These are phyloP conservation scores for Pestalotiopsis sp. DNA, from an alignment of 2,329 filamentous ascomycete species.

Conservation along the genomic window DNA sequence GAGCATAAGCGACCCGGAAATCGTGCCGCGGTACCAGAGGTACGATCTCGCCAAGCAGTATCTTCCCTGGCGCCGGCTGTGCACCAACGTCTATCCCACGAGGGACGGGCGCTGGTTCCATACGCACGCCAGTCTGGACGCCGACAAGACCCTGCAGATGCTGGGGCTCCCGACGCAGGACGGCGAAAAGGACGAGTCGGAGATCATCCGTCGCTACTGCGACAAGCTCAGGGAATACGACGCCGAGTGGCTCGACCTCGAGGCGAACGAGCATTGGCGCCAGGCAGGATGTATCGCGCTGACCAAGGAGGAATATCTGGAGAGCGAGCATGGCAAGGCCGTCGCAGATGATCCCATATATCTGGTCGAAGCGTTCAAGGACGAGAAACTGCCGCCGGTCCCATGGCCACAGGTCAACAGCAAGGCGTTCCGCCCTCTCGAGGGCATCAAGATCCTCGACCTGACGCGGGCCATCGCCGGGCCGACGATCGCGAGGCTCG, in stretches of 20 bases:
- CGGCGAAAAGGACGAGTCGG: constrained; percentile 28
- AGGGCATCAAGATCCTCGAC: constrained; percentile 73
- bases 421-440: constrained; percentile 30
- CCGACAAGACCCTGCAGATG: constrained; percentile 31
- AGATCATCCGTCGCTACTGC: constrained; percentile 25
- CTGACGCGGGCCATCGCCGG: constrained; percentile 76
- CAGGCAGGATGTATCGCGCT: constrained; percentile 34
- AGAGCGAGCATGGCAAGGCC: constrained; percentile 14
- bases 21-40: constrained; percentile 22
- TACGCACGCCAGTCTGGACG: constrained; percentile 33
- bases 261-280: constrained; percentile 33
- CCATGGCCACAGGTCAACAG: constrained; percentile 24
- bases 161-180: constrained; percentile 28
- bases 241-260: constrained; percentile 29
- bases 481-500: constrained; percentile 67
- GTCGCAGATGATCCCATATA: constrained; percentile 28
- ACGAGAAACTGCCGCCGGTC: constrained; percentile 24
- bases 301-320: constrained; percentile 33
- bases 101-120: constrained; percentile 36
- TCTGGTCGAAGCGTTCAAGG: constrained; percentile 13
- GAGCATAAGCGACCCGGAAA: constrained; percentile 19
- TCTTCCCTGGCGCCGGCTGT: constrained; percentile 30
- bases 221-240: constrained; percentile 26
- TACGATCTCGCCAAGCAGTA: constrained; percentile 26
- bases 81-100: constrained; percentile 33